phyloP scores from a whole-genome alignment of 805 yeast genomes.

The Zygosaccharomyces pseudorouxii region DNA sequence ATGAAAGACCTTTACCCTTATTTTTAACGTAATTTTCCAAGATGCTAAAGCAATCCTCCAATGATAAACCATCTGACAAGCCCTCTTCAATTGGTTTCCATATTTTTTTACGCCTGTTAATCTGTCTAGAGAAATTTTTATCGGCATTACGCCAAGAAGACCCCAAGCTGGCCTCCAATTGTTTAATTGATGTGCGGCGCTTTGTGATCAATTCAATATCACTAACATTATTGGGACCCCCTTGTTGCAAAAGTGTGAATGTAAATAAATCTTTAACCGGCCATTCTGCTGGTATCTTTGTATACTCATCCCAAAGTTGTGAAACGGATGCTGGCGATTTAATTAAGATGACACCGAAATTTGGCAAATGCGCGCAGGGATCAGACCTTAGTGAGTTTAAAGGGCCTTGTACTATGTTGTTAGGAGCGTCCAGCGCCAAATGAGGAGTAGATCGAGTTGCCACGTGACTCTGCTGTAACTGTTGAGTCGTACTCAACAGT shows the following conservation, averaged over 20 bases:
- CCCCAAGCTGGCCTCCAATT: constrained; percentile 25
- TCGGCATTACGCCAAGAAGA: constrained; percentile 31
- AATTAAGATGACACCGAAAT: constrained; percentile 29
- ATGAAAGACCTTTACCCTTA: constrained; percentile 25
- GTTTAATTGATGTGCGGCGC: constrained; percentile 24
- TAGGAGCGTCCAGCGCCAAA: background rate
- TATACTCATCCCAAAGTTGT: constrained; percentile 32
- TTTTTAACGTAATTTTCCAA: constrained; percentile 25
- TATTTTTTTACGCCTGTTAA: constrained; percentile 32
- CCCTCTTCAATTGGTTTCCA: constrained; percentile 33
- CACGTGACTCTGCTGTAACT: background rate
- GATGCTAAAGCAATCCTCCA: constrained; percentile 22
- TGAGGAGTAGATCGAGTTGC: background rate
- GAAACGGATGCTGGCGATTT: constrained; percentile 29
- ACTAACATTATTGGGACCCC: constrained; percentile 10
- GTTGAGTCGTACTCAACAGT: background rate
- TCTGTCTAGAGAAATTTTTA: constrained; percentile 32
- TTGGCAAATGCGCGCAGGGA: constrained; percentile 24
- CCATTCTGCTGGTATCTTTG: constrained; percentile 28
- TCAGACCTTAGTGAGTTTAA: constrained; percentile 8
- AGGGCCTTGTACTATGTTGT: background rate
- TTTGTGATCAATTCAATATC: constrained; percentile 18
- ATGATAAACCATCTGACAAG: constrained; percentile 20
- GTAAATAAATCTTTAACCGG: constrained; percentile 22
- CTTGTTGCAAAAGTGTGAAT: constrained; percentile 19